A percentile compares a stretch with the other conserved stretches of the same genome.
Conservation (phyloP, 768 basidiomycete species). For the Lactifluus subvellereus region DNA sequence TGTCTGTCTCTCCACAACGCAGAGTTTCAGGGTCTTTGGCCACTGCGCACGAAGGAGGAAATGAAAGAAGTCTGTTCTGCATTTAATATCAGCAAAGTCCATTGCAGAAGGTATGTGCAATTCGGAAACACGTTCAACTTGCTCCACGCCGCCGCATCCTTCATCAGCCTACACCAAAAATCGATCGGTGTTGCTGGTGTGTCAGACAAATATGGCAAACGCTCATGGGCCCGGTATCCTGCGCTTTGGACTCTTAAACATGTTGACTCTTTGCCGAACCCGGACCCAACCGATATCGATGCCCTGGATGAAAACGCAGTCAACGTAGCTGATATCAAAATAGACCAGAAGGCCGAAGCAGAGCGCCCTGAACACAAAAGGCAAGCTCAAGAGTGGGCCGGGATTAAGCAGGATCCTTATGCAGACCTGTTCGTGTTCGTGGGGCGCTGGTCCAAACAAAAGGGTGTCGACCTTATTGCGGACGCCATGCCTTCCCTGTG, state of each 20-base stretch:
- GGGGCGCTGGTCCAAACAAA: slow-evolving; percentile 97
- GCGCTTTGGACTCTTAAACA: slow-evolving; percentile 94
- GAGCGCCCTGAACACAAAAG: slow-evolving; percentile 86
- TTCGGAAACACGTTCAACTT: slow-evolving; percentile 98
- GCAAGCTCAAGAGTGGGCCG: slow-evolving; percentile 93
- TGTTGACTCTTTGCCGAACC: slow-evolving; percentile 92
- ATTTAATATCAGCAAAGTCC: slow-evolving; percentile 94
- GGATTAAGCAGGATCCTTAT: slow-evolving; percentile 83
- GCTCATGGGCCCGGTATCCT: slow-evolving; percentile 94
- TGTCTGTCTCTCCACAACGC: slow-evolving; percentile 95
- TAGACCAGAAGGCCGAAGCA: slow-evolving; percentile 81
- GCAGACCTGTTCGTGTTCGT: slow-evolving; percentile 94
- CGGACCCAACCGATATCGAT: slow-evolving; percentile 91
- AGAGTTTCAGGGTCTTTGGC: slow-evolving; percentile 97
- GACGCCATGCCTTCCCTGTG: slow-evolving; percentile 89
- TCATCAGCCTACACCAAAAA: slow-evolving; percentile 90
- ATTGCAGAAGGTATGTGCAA: slow-evolving; percentile 95
- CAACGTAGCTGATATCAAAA: slow-evolving; percentile 61
- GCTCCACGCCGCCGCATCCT: slow-evolving; percentile 88
- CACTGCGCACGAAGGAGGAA: slow-evolving; percentile 92
- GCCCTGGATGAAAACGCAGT: slow-evolving; percentile 79
- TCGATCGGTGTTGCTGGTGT: slow-evolving; percentile 93
- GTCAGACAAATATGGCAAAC: slow-evolving; percentile 96
- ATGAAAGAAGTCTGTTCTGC: slow-evolving; percentile 99
- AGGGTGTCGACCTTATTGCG: slow-evolving; percentile 95